Base-by-base conservation (phyloP, 768 basidiomycete species). In the Rhizopogon vulgaris region DNA sequence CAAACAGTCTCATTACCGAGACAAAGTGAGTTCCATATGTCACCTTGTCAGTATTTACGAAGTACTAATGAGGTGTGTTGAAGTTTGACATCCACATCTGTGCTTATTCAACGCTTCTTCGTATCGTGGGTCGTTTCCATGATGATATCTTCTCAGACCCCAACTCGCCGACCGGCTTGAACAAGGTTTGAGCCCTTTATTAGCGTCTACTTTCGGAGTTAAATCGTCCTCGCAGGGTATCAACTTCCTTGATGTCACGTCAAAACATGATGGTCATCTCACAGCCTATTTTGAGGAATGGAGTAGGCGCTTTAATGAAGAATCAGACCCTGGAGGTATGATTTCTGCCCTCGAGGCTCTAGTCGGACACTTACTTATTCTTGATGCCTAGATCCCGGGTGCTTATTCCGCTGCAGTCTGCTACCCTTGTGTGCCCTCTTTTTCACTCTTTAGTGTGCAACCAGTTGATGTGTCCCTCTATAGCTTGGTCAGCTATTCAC, bases 21-120 rank as follows among this genome's bases (percentile, higher is more conserved):
- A 75, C 60, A 66, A 74, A 45, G 85, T 85, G 59, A 41, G 71
- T 60, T 17, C 9, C 9, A 3, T 38, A 11, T 46, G 12, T 14
- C 6, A 28, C 4, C 4, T 22, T 11, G 22, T 22, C 22, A 22
- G 22, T 22, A 22, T 15, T 18, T 34, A 36, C 18, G 32, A 5
- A 4, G 24, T 28, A 32, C 38, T 41, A 32, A 36, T 37, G 10
- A 34, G 43, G 5, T 1, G n/a, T 14, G 48, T 41, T 52, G 37
- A 55, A 88, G 85, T 85, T 83, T 60, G 87, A 90, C 59, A 70
- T 90, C 41, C 87, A 90, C 54, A 70, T 90, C 24, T 90, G 85
- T 59, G 84, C 78, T 22, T 86, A 90, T 59, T 82, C 86, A 1
- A 77, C 77, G 12, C 71, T 90, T 32, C 67, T 90, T 41, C 79